Conservation (phyloP, 768 basidiomycete genomes). For the Termitomyces heimii region DNA sequence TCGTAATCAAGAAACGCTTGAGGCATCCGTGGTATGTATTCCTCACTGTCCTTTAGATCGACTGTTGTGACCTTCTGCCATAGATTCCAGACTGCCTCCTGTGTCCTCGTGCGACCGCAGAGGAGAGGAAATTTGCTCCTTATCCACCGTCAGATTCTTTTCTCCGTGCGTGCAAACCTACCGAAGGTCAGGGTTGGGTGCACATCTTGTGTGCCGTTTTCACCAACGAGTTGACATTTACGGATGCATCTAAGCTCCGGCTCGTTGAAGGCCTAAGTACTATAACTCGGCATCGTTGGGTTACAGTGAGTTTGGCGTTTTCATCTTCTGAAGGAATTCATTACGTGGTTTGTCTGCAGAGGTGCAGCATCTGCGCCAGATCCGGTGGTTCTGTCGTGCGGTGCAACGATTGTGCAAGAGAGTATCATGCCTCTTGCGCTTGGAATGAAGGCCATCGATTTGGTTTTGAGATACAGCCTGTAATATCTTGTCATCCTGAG, state of each 20-base stretch:
- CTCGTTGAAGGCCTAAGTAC: conserved; percentile 84
- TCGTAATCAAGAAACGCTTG: conserved; percentile 73
- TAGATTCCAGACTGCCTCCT: conserved; percentile 83
- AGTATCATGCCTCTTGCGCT: conserved; percentile 88
- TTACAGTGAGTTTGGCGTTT: conserved; percentile 44
- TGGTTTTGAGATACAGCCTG: conserved; percentile 88
- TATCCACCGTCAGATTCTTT: conserved; percentile 54
- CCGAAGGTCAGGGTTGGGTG: conserved; percentile 90
- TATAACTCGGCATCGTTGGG: conserved; percentile 68
- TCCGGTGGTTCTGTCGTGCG: conserved; percentile 74
- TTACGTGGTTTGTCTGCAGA: conserved; percentile 32
- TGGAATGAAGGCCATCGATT: conserved; percentile 82
- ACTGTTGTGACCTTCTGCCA: background rate
- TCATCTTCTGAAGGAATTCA: background rate
- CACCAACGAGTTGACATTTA: conserved; percentile 77
- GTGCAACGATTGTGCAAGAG: conserved; percentile 75
- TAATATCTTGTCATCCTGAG: conserved; percentile 25
- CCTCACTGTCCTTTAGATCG: background rate
- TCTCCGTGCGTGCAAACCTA: conserved; percentile 78
- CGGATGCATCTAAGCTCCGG: conserved; percentile 66
- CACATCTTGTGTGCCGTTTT: conserved; percentile 90
- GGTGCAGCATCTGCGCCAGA: conserved; percentile 69
- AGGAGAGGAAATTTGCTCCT: conserved; percentile 40
- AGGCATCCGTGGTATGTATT: conserved; percentile 69
- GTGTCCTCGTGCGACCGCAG: conserved; percentile 59